Conservation (phyloP, 371 early-diverging fungal genomes). For the Mucor velutinosus region DNA sequence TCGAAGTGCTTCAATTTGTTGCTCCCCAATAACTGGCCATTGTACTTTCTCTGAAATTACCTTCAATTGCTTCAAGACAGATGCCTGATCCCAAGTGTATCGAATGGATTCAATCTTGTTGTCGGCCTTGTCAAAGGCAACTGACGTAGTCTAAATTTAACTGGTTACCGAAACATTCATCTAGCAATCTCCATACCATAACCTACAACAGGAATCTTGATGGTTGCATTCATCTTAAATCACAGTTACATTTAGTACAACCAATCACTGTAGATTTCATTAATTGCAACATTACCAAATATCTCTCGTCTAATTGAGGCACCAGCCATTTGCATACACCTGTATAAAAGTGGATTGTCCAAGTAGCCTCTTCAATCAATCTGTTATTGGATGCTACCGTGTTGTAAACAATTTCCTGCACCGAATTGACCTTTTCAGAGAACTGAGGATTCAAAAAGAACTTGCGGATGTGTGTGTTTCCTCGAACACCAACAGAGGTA, state of each 20-base stretch:
- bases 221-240: conserved; percentile 37
- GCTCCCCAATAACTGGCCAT: conserved; percentile 44
- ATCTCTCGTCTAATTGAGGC: conserved; percentile 31
- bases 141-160: conserved; percentile 39
- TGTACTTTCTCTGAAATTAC: conserved; percentile 34
- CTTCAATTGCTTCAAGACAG: conserved; percentile 42
- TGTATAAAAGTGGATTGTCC: conserved; percentile 41
- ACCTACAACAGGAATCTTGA: conserved; percentile 41
- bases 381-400: conserved; percentile 22
- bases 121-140: conserved; percentile 26
- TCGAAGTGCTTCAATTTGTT: conserved; percentile 32
- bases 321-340: conserved; percentile 46
- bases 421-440: conserved; percentile 29
- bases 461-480: conserved; percentile 34
- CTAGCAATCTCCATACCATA: not conserved
- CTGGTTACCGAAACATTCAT: not conserved
- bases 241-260: not conserved
- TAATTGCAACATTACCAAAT: conserved; percentile 16
- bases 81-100: conserved; percentile 52
- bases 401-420: conserved; percentile 41
- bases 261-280: not conserved
- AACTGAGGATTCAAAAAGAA: conserved; percentile 38
- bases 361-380: conserved; percentile 47
- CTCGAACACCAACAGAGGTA: conserved; percentile 38
- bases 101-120: conserved; percentile 37